A percentile compares a stretch with the other conserved stretches of the same genome.
Evolutionary conservation across 2,329 filamentous ascomycete species (phyloP).

Genomic region (Epichloe uncinata): DNA sequence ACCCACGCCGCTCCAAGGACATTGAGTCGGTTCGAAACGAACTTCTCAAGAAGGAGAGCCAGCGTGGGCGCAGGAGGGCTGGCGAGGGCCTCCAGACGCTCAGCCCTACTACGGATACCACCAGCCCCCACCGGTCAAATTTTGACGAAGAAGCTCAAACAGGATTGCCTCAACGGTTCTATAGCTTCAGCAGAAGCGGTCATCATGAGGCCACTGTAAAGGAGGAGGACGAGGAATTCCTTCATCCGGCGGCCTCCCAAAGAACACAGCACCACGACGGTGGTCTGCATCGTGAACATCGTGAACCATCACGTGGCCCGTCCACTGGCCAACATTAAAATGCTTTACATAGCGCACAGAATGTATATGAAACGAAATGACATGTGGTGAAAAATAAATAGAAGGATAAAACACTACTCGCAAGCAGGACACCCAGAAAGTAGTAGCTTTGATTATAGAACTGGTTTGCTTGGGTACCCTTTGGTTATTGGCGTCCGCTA

Average conservation of each 20-base stretch:
- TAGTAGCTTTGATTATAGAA: not conserved
- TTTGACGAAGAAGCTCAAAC: slow-evolving; percentile 33
- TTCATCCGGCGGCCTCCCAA: slow-evolving; percentile 7
- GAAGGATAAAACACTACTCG: not conserved
- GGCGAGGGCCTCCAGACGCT: slow-evolving; percentile 30
- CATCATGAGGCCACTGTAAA: not conserved
- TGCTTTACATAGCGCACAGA: not conserved
- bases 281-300: not conserved
- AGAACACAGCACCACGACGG: not conserved
- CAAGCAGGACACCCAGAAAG: not conserved
- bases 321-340: slow-evolving; percentile 8
- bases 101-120: slow-evolving; percentile 17
- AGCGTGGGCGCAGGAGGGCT: slow-evolving; percentile 34
- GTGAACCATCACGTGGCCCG: slow-evolving; percentile 6
- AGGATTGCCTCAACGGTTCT: slow-evolving; percentile 19
- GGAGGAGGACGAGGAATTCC: slow-evolving; percentile 9
- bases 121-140: slow-evolving; percentile 19
- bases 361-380: not conserved
- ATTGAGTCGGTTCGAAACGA: slow-evolving; percentile 24
- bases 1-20: slow-evolving; percentile 24
- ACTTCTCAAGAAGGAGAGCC: slow-evolving; percentile 29
- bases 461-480: not conserved
- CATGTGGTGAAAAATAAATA: not conserved
- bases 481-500: not conserved
- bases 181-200: slow-evolving; percentile 15